phyloP scores from a whole-genome alignment of 345 rosid genomes.

The Luvunga scandens region DNA sequence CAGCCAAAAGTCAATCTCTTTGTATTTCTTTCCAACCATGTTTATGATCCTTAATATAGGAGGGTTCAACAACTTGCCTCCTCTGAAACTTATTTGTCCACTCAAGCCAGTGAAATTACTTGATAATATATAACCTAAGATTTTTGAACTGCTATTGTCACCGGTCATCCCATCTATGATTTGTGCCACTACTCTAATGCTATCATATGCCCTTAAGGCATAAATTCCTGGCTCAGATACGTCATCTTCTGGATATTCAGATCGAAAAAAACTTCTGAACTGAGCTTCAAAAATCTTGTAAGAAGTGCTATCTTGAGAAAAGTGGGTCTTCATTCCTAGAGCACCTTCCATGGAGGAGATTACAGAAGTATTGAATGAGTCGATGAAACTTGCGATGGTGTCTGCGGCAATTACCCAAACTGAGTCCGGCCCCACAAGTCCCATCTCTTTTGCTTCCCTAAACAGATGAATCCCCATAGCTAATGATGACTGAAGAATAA shows the following conservation, averaged over 20 bases:
- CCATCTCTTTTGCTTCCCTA: slow-evolving; percentile 34
- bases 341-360: slow-evolving; percentile 46
- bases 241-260: slow-evolving; percentile 25
- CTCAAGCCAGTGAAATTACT: slow-evolving; percentile 42
- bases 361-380: slow-evolving; percentile 34
- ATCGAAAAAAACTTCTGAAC: slow-evolving; percentile 21
- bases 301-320: slow-evolving; percentile 9
- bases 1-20: slow-evolving; percentile 40
- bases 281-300: slow-evolving; percentile 22
- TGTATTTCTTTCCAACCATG: slow-evolving; percentile 39
- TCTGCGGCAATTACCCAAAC: slow-evolving; percentile 41
- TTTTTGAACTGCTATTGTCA: neutral
- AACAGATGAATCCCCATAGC: slow-evolving; percentile 33
- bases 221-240: slow-evolving; percentile 32
- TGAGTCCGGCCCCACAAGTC: slow-evolving; percentile 37
- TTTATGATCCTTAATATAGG: slow-evolving; percentile 29
- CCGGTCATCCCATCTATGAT: slow-evolving; percentile 11
- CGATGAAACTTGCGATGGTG: slow-evolving; percentile 27
- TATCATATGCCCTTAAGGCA: slow-evolving; percentile 42
- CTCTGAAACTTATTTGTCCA: slow-evolving; percentile 33
- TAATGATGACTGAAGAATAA: slow-evolving; percentile 43
- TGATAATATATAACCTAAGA: slow-evolving; percentile 17
- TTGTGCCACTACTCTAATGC: slow-evolving; percentile 21
- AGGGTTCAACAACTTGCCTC: slow-evolving; percentile 8
- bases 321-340: slow-evolving; percentile 38